Evolutionary conservation across 345 rosid species (phyloP).

Genomic region (Linum lewisii): DNA sequence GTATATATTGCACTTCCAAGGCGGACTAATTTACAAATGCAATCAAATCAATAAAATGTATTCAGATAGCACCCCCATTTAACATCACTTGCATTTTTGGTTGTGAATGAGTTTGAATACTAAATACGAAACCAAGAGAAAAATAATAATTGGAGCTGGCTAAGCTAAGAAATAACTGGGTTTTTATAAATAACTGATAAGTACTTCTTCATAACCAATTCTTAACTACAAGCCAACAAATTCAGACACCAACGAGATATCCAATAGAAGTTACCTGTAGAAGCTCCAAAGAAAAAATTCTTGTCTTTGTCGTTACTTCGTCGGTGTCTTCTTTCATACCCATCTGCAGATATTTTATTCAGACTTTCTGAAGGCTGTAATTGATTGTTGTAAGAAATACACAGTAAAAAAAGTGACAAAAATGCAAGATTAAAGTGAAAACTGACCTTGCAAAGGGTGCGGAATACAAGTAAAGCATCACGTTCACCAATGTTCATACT

Average conservation of each 20-base stretch:
- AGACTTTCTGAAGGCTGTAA: slow-evolving; percentile 13
- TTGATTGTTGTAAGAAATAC: slow-evolving; percentile 10
- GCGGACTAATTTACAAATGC: too few species aligned
- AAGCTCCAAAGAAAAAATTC: slow-evolving; percentile 92
- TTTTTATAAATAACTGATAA: too few species aligned
- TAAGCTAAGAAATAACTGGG: neutral
- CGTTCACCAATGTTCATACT: slow-evolving; percentile 90
- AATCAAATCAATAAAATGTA: too few species aligned
- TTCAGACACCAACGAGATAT: slow-evolving; percentile 1
- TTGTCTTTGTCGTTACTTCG: slow-evolving; percentile 86
- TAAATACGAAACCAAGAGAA: neutral
- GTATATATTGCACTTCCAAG: too few species aligned
- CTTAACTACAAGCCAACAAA: neutral
- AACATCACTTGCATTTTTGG: neutral
- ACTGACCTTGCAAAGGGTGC: slow-evolving; percentile 96
- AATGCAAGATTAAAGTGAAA: slow-evolving; percentile 6
- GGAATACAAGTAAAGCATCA: slow-evolving; percentile 90
- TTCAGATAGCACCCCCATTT: too few species aligned
- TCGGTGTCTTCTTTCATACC: slow-evolving; percentile 98
- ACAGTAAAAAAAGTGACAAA: slow-evolving; percentile 11
- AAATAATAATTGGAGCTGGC: neutral
- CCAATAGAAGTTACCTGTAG: slow-evolving; percentile 59
- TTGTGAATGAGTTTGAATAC: neutral
- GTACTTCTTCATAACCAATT: too few species aligned
- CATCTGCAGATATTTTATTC: slow-evolving; percentile 47